A percentile compares a stretch with the other conserved stretches of the same genome.
These are phyloP conservation scores for Aspergillus ellipticus DNA, from an alignment of 495 filamentous ascomycete genomes.

Conservation along the genomic window DNA sequence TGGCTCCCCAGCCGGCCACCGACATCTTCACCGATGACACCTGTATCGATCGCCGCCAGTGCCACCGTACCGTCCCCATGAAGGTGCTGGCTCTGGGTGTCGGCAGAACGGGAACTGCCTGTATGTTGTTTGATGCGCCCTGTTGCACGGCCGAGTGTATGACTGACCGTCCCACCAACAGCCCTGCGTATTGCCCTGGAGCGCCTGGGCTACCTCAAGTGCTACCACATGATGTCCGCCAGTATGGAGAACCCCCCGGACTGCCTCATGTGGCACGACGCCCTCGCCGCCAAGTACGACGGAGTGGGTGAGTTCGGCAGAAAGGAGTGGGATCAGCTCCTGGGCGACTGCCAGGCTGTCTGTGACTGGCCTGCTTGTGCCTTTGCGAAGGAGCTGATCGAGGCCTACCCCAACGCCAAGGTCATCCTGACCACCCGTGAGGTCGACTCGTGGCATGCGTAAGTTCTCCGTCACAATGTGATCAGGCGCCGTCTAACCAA, in stretches of 20 bases:
- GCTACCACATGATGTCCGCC: constrained; percentile 66
- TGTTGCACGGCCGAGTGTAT: not conserved
- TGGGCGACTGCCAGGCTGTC: constrained; percentile 63
- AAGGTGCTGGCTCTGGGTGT: constrained; percentile 61
- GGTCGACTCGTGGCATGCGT: constrained; percentile 56
- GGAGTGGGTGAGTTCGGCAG: constrained; percentile 57
- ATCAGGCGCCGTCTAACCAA: not conserved
- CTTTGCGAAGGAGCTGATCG: constrained; percentile 64
- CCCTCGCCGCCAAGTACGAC: constrained; percentile 61
- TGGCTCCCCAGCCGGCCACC: constrained; percentile 42
- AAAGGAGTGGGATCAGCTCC: constrained; percentile 64
- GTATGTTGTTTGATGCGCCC: constrained; percentile 48
- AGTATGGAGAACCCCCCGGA: constrained; percentile 58
- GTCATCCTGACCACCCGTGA: constrained; percentile 62
- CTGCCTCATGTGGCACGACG: constrained; percentile 61
- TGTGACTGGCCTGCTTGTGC: constrained; percentile 64
- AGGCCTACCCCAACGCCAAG: constrained; percentile 67
- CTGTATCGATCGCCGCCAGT: constrained; percentile 59
- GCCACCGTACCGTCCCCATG: constrained; percentile 62
- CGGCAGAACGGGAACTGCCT: constrained; percentile 64
- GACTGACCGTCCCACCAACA: constrained; percentile 16
- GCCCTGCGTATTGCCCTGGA: constrained; percentile 58
- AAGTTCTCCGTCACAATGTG: constrained; percentile 12
- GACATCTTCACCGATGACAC: constrained; percentile 54
- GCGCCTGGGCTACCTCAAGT: constrained; percentile 57